Evolutionary conservation across 1,284 basidiomycete genomes (phyloP), one percentile per base, ranked within the genome.

Genomic region (Gomphus bonarii): DNA sequence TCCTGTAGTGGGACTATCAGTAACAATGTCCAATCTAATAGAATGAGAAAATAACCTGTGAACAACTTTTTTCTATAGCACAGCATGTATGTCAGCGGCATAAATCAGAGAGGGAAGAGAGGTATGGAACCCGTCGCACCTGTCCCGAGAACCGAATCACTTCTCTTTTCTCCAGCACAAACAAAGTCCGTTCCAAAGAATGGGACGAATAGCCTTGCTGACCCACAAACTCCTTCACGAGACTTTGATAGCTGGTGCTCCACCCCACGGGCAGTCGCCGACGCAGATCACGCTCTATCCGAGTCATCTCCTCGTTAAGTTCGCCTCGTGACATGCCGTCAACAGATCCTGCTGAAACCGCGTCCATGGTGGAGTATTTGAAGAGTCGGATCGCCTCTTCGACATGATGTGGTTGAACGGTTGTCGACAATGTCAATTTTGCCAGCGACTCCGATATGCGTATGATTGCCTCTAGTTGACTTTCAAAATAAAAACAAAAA

Each of bases 321-420:
- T 95, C 92, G 4, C 90, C 86, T 50, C 95, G 83, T 14, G 92
- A 93, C 64, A 99, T 79, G 1, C 97, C 97, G 64, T 98, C 95
- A 6, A 91, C 86, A 38, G 85, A 85, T 47, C 90, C 91, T 5
- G 95, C 93, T 28, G 92, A 91, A 28, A 99, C 95, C 25, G 97
- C 97, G 69, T 99, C 93, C 95, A 99, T 98, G 1, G 97, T 99
- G 16, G 94, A 97, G 72, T 88, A 97, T 65, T 97, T 97, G 85
- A 99, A 99, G 28, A 99, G 74, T 6, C 97, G 85, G 66, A 99
- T 98, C 5, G 97, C 91, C 71, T 99, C 97, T 69, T 99, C 95
- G 36, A 99, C 97, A 65, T 99, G 95, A 68, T 97, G 88, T 59
- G 88, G 86, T 63, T 86, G 83, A 4, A 99, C 97, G 3, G 85